phyloP scores from a whole-genome alignment of 1,139 yeast genomes.

The Saccharomycopsis hybrid region DNA sequence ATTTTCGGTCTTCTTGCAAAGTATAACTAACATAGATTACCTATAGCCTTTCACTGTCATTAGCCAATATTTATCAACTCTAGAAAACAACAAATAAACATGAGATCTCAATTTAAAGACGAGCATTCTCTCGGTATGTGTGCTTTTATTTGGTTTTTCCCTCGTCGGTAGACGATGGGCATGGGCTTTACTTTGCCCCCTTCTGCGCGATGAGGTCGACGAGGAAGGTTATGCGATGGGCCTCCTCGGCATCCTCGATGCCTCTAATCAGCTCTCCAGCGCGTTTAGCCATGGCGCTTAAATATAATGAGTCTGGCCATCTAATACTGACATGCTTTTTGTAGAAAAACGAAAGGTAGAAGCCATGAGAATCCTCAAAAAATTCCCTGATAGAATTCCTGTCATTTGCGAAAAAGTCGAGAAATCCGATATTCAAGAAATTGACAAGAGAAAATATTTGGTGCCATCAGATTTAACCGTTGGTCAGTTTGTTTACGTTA shows the following conservation, averaged over 20 bases:
- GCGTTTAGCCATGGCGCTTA: not conserved
- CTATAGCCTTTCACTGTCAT: too few species aligned
- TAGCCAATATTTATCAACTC: too few species aligned
- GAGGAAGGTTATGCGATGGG: too few species aligned
- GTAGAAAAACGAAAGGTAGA: conserved; percentile 92
- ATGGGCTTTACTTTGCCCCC: too few species aligned
- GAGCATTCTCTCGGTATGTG: conserved; percentile 79
- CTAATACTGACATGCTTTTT: conserved; percentile 21
- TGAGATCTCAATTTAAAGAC: conserved; percentile 92
- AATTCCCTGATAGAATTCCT: conserved; percentile 89
- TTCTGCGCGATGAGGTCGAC: too few species aligned
- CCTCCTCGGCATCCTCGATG: too few species aligned
- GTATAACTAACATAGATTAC: too few species aligned
- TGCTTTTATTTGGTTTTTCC: not conserved
- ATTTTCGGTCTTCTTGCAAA: too few species aligned
- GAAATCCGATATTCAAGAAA: conserved; percentile 91
- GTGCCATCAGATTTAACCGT: conserved; percentile 96
- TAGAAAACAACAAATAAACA: conserved; percentile 28
- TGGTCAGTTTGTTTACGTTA: conserved; percentile 96
- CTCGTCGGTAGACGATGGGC: not conserved
- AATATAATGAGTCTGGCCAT: conserved; percentile 24
- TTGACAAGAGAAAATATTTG: conserved; percentile 92
- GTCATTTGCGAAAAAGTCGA: conserved; percentile 97
- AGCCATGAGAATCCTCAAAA: conserved; percentile 83
- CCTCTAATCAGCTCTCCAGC: too few species aligned